Evolutionary conservation across 768 basidiomycete species (phyloP), one percentile per base, ranked within the genome.

Genomic region (Kwoniella dejecticola): DNA sequence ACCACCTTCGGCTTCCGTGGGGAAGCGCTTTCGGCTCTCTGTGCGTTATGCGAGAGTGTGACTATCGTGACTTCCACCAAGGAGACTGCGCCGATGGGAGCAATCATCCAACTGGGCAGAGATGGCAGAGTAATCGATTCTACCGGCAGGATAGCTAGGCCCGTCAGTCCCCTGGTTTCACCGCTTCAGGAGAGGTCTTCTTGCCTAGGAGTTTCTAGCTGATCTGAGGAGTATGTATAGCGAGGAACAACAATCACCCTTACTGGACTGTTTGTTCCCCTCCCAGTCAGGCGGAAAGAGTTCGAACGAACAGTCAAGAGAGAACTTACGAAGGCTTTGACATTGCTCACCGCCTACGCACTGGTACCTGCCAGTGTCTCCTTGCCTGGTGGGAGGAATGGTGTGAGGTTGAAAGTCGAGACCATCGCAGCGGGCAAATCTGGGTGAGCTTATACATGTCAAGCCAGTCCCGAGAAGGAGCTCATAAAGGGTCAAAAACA

Each of bases 1-100:
- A 79, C 80, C 4, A 91, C 92, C 0, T 96, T 97, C 76, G 95
- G 95, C 0, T 99, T 98, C 74, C 85, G 96, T 36, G 96, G 96
- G 15, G 96, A 99, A 80, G 96, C 96, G 0, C 82, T 99, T 0
- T 91, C 92, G 6, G 93, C 95, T 2, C 83, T 99, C 0, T 99
- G 94, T 72, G 90, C 90, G 1, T 79, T 96, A 0, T 84, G 86
- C 50, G 87, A 89, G 55, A 79, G 81, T 2, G 84, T 97, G 11
- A 82, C 81, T 0, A 82, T 97, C 48, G 83, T 83, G 0, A 97
- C 95, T 0, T 83, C 89, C 2, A 92, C 90, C 0, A 81, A 82
- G 19, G 77, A 81, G 7, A 86, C 86, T 2, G 84, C 88, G 0
- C 92, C 93, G 0, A 85, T 89, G 81, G 96, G 92, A 1, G 85